A percentile compares a stretch with the other conserved stretches of the same genome.
These are phyloP conservation scores for Typha latifolia DNA, from an alignment of 176 grass and related monocot genomes.

Conservation along the genomic window DNA sequence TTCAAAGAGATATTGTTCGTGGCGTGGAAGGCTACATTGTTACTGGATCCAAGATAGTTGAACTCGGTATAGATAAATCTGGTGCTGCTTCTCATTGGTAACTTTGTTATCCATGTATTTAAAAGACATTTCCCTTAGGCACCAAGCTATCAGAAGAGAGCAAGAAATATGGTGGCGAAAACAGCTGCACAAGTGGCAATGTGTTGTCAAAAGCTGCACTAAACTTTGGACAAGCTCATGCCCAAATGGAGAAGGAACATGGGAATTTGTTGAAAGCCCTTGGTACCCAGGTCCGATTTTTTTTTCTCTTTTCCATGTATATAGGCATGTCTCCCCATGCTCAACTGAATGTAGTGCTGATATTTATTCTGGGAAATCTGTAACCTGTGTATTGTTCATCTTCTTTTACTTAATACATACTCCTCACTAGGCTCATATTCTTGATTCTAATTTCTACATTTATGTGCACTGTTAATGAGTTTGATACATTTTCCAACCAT, in stretches of 20 bases:
- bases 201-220: slow-evolving; percentile 77
- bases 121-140: slow-evolving; percentile 34
- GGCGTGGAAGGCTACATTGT: slow-evolving; percentile 91
- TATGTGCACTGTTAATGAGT: not conserved
- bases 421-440: not conserved
- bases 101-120: slow-evolving; percentile 7
- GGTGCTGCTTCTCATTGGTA: not conserved
- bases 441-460: not conserved
- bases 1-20: slow-evolving; percentile 94
- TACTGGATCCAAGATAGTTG: slow-evolving; percentile 87
- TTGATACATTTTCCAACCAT: too few species aligned
- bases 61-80: slow-evolving; percentile 46
- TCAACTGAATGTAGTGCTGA: not conserved
- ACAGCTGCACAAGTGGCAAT: slow-evolving; percentile 75
- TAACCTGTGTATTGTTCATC: not conserved
- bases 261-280: slow-evolving; percentile 72
- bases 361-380: not conserved
- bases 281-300: slow-evolving; percentile 57
- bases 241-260: slow-evolving; percentile 65
- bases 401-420: not conserved
- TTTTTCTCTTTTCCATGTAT: not conserved
- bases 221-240: slow-evolving; percentile 42
- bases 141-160: slow-evolving; percentile 86
- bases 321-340: not conserved
- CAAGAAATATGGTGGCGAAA: slow-evolving; percentile 74